Percentiles rank a stretch among this genome's conserved stretches.
Conservation (phyloP, 2,329 filamentous ascomycete species). For the Talaromyces sp. region DNA sequence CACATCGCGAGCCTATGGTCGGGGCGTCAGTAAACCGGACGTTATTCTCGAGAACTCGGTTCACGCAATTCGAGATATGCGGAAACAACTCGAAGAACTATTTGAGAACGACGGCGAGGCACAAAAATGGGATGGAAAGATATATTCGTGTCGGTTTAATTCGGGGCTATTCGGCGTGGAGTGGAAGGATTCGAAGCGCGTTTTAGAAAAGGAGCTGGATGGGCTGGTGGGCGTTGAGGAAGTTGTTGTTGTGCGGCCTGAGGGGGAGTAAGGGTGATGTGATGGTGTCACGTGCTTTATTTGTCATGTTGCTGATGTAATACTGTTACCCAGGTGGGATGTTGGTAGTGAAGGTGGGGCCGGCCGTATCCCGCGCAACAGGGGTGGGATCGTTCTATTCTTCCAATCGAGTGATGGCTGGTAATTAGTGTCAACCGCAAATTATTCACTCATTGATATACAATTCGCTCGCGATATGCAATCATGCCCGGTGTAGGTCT, state of each 20-base stretch:
- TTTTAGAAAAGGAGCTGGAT: slow-evolving; percentile 41
- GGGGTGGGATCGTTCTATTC: neutral
- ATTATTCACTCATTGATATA: neutral
- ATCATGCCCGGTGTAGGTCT: neutral
- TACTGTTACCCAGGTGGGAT: neutral
- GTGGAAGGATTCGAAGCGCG: slow-evolving; percentile 49
- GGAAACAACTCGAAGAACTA: slow-evolving; percentile 39
- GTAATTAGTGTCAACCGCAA: neutral
- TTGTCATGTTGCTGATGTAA: slow-evolving; percentile 1
- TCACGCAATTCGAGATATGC: slow-evolving; percentile 48
- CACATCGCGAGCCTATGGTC: slow-evolving; percentile 51
- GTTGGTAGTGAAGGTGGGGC: neutral
- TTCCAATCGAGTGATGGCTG: neutral
- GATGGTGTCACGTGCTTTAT: neutral
- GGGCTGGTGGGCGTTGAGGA: slow-evolving; percentile 33
- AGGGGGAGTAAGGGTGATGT: slow-evolving; percentile 11
- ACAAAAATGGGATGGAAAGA: slow-evolving; percentile 25
- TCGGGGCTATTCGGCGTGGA: slow-evolving; percentile 55
- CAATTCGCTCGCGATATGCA: neutral
- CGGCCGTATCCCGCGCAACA: neutral
- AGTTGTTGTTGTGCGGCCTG: slow-evolving; percentile 34
- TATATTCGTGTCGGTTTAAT: slow-evolving; percentile 57
- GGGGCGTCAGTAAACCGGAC: slow-evolving; percentile 33
- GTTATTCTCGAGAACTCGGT: slow-evolving; percentile 50
- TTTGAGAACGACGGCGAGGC: slow-evolving; percentile 19